Conservation (phyloP, 2,329 filamentous ascomycete species). For the Pseudocercospora fuligena region DNA sequence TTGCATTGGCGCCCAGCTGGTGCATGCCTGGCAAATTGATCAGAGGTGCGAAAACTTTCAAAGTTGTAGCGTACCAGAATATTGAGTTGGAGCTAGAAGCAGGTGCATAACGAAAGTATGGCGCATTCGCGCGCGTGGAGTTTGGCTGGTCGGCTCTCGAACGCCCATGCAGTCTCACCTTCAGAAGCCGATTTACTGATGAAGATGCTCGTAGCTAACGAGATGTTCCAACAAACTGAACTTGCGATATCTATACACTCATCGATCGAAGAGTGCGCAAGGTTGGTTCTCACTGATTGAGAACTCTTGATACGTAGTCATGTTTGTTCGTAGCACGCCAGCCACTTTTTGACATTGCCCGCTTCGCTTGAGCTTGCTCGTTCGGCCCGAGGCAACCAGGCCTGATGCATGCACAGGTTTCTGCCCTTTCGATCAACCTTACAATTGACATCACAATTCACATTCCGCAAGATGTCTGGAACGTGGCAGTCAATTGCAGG, state of each 20-base stretch:
- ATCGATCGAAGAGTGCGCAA: no score
- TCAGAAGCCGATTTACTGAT: not conserved
- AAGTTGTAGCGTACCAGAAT: not conserved
- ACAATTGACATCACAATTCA: not conserved
- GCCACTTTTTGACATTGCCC: not conserved
- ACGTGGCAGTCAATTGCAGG: conserved; percentile 49
- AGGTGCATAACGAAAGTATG: conserved; percentile 6
- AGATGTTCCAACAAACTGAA: not conserved
- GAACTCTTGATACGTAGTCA: not conserved
- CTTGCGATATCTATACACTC: not conserved
- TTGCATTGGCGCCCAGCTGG: not conserved
- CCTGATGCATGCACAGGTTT: not conserved
- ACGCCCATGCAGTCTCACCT: not conserved
- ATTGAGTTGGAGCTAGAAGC: conserved; percentile 1
- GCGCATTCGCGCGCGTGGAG: conserved; percentile 4
- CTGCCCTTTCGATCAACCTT: not conserved
- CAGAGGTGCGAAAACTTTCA: conserved; percentile 7
- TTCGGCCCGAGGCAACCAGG: not conserved
- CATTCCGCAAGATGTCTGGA: conserved; percentile 35
- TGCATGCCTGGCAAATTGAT: not conserved
- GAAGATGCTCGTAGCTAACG: no score
- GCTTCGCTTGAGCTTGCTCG: not conserved
- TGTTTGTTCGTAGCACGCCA: no score
- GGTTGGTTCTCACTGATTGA: not conserved
- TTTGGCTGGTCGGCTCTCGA: not conserved